Base-by-base conservation (phyloP, 139 green algal genomes). In the Auxenochlorella protothecoides region DNA sequence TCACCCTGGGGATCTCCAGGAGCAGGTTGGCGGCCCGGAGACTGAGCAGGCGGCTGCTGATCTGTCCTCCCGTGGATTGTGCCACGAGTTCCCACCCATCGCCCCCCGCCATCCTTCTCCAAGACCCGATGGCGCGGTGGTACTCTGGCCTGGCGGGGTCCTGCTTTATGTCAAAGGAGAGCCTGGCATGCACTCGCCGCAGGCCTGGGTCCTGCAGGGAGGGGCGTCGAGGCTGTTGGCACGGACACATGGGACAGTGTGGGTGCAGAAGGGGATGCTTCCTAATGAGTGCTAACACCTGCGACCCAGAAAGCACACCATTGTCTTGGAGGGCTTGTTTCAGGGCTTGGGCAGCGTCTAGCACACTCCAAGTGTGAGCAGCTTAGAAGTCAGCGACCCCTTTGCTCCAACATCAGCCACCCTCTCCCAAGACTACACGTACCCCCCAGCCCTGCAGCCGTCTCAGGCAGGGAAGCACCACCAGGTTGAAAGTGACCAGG, bases 111-210 rank as follows among this genome's bases (percentile, higher is more conserved):
- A n/a, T 56, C n/a, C 10, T 52, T 12, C 68, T 69, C 88, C 86
- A 95, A 59, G 69, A 13, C 16, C 96, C 78, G 0, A 86, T 84
- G 5, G 79, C 87, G 6, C 94, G 76, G 79, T 97, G 92, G 81
- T 97, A 99, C 83, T 99, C 95, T 4, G 94, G 93, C n/a, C 95
- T 75, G 76, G 92, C 87, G 2, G 83, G 86, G 82, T 99, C 95
- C 67, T 97, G 80, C 71, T 82, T 87, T n/a, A 96, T 72, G 27
- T 75, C 53, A 8, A 68, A 56, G 44, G 73, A 62, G 2, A 91
- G 73, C 11, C 75, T 70, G 3, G 83, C 86, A 59, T 91, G 81
- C 69, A 97, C 74, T 8, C 90, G 84, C 53, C 87, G 75, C 71
- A 91, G 83, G 15, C 55, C 9, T 0, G 91, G 89, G 6, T 87